Evolutionary conservation across 345 rosid species (phyloP).

Genomic region (Murraya paniculata): DNA sequence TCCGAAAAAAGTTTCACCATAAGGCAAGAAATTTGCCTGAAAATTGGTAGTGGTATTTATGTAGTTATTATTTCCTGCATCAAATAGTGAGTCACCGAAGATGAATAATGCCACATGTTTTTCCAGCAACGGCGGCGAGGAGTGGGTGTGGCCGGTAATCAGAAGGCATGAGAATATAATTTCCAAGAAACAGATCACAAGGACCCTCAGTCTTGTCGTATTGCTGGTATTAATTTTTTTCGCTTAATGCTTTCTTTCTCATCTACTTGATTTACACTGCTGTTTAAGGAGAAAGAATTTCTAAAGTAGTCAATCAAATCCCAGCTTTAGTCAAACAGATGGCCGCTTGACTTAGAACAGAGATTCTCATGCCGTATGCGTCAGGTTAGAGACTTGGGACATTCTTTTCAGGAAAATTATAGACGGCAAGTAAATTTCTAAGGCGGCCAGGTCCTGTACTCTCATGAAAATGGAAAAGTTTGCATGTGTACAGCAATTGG

Average conservation of each 20-base stretch:
- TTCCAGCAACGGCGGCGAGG: too few relatives aligned
- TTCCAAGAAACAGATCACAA: background rate
- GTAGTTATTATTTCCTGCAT: conserved; percentile 35
- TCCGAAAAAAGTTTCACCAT: conserved; percentile 5
- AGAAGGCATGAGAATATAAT: background rate
- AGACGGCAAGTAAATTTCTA: background rate
- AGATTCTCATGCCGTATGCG: background rate
- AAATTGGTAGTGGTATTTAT: conserved; percentile 7
- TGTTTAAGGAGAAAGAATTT: background rate
- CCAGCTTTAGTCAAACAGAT: background rate
- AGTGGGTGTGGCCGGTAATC: background rate
- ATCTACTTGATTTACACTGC: background rate
- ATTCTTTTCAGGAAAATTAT: background rate
- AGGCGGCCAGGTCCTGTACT: too few relatives aligned
- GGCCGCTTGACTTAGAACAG: too few relatives aligned
- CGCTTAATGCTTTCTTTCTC: background rate
- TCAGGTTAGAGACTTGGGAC: background rate
- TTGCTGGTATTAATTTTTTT: background rate
- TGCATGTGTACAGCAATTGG: background rate
- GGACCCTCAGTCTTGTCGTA: background rate
- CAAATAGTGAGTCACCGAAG: conserved; percentile 37
- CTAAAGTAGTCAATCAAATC: background rate
- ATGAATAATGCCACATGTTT: conserved; percentile 20
- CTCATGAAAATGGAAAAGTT: too few relatives aligned
- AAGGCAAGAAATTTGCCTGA: background rate